Evolutionary conservation across 805 yeast species (phyloP), one percentile per base, ranked within the genome.

Genomic region (Saccharomycopsis babjevae): DNA sequence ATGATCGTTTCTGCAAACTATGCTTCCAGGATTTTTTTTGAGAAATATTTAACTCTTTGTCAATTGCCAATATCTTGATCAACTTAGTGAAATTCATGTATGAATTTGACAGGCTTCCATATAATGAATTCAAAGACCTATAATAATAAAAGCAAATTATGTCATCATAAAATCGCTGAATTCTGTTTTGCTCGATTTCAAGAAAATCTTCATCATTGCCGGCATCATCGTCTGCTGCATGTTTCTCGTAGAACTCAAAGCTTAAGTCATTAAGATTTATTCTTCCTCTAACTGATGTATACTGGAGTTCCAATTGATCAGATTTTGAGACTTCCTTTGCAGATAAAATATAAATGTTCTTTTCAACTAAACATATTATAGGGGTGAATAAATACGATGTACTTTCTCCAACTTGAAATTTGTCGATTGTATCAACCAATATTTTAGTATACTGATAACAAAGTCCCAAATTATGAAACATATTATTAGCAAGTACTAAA

Each of bases 81-180:
- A 62, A 39, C 38, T 57, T 57, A n/a, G 56, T 28, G 22, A 57
- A 60, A 11, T n/a, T 18, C 1, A 11, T 15, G 54, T 62, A 50
- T 1, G 65, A 25, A 28, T 56, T 30, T 16, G 30, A 13, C 5
- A 20, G 22, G 20, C 43, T 10, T 6, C 34, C 20, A 50, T 57
- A 57, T 8, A 20, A 30, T 2, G 30, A 22, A 20, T 60, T 57
- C 32, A 59, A 36, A 5, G 59, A 30, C 2, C 43, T 30, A 30
- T 30, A 62, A 36, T 59, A 60, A 50, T 46, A 54, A 25, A 54
- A 60, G 16, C 56, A 58, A 39, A 62, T 40, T 36, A 62, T 42
- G 38, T 62, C 65, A 50, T 62, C 65, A 46, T 57, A 62, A 15
- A 62, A 50, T 2, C 46, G 16, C 8, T 30, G 39, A 16, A 52